Evolutionary conservation across 2,329 filamentous ascomycete species (phyloP).

Genomic region (Incumbomyces delicatus): DNA sequence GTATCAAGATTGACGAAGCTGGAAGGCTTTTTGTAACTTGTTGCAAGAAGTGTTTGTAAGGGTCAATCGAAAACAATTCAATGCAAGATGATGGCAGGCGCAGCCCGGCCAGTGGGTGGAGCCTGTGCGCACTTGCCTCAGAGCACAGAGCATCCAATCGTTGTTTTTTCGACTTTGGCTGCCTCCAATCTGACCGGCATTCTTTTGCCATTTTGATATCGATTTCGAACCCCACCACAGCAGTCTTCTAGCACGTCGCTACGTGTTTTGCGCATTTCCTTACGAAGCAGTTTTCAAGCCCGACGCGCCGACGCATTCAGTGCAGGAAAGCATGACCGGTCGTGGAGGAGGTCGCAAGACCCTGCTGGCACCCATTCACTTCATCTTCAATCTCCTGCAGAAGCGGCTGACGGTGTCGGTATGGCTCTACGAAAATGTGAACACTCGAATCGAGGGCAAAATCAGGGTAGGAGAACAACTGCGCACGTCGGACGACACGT

Average conservation of each 20-base stretch:
- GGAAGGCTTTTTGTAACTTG: background rate
- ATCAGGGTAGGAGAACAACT: slow-evolving; percentile 60
- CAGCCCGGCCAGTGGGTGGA: slow-evolving; percentile 3
- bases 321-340: slow-evolving; percentile 38
- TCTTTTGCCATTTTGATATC: too few species aligned
- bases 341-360: slow-evolving; percentile 55
- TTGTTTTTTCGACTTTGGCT: background rate
- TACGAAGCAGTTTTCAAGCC: background rate
- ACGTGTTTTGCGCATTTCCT: background rate
- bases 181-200: too few species aligned
- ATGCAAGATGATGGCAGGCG: slow-evolving; percentile 6
- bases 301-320: background rate
- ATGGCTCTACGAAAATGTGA: slow-evolving; percentile 94
- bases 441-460: slow-evolving; percentile 89
- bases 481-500: background rate
- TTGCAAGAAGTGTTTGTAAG: background rate
- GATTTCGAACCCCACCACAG: too few species aligned
- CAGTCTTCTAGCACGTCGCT: background rate
- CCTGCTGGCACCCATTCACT: slow-evolving; percentile 69
- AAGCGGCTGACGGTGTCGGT: slow-evolving; percentile 78
- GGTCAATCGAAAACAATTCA: background rate
- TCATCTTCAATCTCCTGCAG: slow-evolving; percentile 87
- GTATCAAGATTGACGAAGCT: background rate
- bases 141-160: too few species aligned
- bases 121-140: background rate